These are phyloP conservation scores for Trifolium fragiferum DNA, from an alignment of 306 rosid species.

Conservation along the genomic window DNA sequence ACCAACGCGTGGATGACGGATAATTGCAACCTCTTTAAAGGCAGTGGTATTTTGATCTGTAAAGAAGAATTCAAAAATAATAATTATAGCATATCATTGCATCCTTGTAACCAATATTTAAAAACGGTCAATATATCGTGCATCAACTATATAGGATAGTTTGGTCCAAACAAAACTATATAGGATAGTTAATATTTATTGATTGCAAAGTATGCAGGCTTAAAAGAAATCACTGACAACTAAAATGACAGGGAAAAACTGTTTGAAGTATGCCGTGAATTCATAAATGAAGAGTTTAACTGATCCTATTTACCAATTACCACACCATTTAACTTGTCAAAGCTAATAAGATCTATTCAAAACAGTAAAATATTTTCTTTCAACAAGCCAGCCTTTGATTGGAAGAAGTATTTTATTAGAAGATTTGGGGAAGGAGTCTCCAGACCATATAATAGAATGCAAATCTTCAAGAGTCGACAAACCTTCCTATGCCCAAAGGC, in stretches of 20 bases:
- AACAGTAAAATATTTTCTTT: background rate
- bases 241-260: slow-evolving; percentile 21
- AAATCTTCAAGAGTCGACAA: background rate
- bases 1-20: slow-evolving; percentile 86
- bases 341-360: background rate
- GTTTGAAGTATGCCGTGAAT: background rate
- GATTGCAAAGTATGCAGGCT: background rate
- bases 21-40: slow-evolving; percentile 92
- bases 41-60: slow-evolving; percentile 94
- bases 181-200: slow-evolving; percentile 1
- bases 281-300: background rate
- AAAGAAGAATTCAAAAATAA: slow-evolving; percentile 31
- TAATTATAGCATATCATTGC: slow-evolving; percentile 13
- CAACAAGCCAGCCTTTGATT: background rate
- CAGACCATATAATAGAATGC: background rate
- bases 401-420: background rate
- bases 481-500: background rate
- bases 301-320: slow-evolving; percentile 1
- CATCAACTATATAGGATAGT: background rate
- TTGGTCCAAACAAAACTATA: background rate
- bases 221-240: slow-evolving; percentile 17
- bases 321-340: background rate
- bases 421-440: background rate
- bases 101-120: slow-evolving; percentile 21
- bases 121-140: slow-evolving; percentile 23